Evolutionary conservation across 495 filamentous ascomycete genomes (phyloP), one percentile per base, ranked within the genome.

Genomic region (Aspergillus ostianus): DNA sequence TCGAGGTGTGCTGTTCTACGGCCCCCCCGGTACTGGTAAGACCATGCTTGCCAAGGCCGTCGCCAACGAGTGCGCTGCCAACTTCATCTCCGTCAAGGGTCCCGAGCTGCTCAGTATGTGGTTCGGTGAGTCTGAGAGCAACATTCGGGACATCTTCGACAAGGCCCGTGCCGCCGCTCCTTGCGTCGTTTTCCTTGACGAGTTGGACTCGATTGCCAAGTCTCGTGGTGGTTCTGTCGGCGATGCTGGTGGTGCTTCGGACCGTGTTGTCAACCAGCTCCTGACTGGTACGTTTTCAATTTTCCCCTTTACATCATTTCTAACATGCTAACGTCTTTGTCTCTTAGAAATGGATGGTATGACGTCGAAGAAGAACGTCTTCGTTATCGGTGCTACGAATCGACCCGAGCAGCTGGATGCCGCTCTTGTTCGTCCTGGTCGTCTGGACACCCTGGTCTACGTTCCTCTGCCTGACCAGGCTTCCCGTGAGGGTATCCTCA

Each of bases 361-460:
- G 92, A 97, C 95, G 51, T 96, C 93, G 8, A 98, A 98, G 90
- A 98, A 98, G 90, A 98, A 98, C 77, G 94, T 98, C 66, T 98
- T 98, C 80, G 94, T 98, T 65, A 98, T 98, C 67, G 94, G 94
- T 76, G 94, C 94, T 32, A 98, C 94, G 70, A 98, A 98, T 82
- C 86, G 94, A 80, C 94, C 94, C 46, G 94, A 98, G 82, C 94
- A 98, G 79, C 86, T 98, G 50, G 94, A 98, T 77, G 92, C 93
- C 71, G 94, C 94, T 59, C 85, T 98, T 66, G 97, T 94, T 82
- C 93, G 94, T 81, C 94, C 94, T 47, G 94, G 94, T 62, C 94
- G 94, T 92, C 88, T 98, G 21, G 94, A 98, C 73, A 97, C 94
- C 50, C 85, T 98, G 58, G 93, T 98, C 75, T 98, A 98, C 72